Conservation (phyloP, 148 eudicot species). For the Spergularia bocconei region DNA sequence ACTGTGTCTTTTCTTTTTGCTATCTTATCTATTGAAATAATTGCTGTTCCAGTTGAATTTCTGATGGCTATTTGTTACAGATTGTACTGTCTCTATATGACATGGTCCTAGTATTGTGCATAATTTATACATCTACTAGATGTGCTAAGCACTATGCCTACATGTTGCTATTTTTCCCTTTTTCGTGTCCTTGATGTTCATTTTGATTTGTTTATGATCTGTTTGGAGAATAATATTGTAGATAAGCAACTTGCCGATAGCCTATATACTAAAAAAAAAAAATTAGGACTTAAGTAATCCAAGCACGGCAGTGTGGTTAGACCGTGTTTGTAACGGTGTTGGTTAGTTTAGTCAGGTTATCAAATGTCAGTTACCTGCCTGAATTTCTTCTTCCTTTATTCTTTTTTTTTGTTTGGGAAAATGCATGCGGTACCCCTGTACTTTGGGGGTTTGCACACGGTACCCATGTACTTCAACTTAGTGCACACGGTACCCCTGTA, state of each 20-base stretch:
- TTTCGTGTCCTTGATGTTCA: background rate
- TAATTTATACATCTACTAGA: background rate
- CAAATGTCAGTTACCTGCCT: too few relatives aligned
- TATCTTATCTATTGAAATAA: slow-evolving; percentile 3
- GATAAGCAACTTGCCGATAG: background rate
- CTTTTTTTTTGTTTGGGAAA: too few relatives aligned
- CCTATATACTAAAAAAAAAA: too few relatives aligned
- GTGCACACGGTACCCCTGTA: too few relatives aligned
- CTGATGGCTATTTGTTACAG: slow-evolving; percentile 15
- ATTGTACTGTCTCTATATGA: slow-evolving; percentile 6
- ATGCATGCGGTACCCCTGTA: too few relatives aligned
- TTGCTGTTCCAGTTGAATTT: slow-evolving; percentile 6
- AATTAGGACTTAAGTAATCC: background rate
- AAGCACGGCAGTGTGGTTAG: background rate
- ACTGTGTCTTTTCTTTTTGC: slow-evolving; percentile 6
- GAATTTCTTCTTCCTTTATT: too few relatives aligned
- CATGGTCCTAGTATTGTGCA: background rate
- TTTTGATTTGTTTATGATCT: background rate
- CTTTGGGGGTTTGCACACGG: too few relatives aligned
- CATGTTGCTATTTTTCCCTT: too few relatives aligned
- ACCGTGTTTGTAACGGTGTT: background rate
- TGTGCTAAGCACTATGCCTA: background rate
- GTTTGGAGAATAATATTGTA: background rate
- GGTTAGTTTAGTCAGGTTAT: background rate
- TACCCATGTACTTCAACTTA: too few relatives aligned